Evolutionary conservation across 805 yeast genomes (phyloP).

Genomic region (Schwanniomyces polymorphus): DNA sequence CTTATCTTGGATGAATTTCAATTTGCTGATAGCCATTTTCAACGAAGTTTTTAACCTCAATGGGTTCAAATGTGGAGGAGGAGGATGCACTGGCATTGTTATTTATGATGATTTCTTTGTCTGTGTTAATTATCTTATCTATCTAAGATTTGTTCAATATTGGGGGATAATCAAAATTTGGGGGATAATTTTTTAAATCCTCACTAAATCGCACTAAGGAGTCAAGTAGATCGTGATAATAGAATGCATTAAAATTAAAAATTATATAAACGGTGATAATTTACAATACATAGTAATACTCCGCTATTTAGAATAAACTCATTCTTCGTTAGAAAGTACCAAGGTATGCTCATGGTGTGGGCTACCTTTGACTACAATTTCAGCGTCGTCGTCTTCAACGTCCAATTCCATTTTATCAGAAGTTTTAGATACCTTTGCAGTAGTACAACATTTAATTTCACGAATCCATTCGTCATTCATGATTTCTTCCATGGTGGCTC

Average conservation of each 20-base stretch:
- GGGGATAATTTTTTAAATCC: neutral
- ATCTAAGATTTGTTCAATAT: no score
- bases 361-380: conserved; percentile 30
- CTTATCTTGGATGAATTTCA: conserved; percentile 71
- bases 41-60: conserved; percentile 40
- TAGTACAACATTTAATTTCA: conserved; percentile 62
- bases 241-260: neutral
- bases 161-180: neutral
- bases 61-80: conserved; percentile 32
- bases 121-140: no score
- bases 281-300: neutral
- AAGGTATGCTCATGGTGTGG: conserved; percentile 44
- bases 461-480: conserved; percentile 70
- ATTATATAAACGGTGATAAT: neutral
- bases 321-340: conserved; percentile 19
- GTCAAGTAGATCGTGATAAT: neutral
- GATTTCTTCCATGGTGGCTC: conserved; percentile 70
- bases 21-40: conserved; percentile 70
- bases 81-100: conserved; percentile 8
- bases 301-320: neutral
- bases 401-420: conserved; percentile 19
- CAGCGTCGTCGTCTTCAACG: conserved; percentile 39
- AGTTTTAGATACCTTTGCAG: conserved; percentile 21
- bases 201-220: neutral
- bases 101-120: neutral